These are phyloP conservation scores for Ganoderma sinense DNA, from an alignment of 1,284 basidiomycete species.

Conservation along the genomic window DNA sequence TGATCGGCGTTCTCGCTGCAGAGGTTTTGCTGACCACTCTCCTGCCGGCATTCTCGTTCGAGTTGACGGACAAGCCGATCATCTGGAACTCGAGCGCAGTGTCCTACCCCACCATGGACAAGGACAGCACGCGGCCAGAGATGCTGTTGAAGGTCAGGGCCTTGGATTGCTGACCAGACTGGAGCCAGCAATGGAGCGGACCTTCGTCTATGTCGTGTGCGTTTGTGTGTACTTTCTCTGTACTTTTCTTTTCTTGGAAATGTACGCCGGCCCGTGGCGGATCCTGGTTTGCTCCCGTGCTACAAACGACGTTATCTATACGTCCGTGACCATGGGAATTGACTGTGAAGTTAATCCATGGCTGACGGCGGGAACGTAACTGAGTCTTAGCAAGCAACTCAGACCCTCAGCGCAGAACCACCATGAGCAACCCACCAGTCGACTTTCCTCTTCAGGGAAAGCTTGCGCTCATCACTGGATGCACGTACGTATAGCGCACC, in stretches of 20 bases:
- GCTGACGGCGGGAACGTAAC: background rate
- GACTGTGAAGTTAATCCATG: background rate
- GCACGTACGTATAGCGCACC: slow-evolving; percentile 41
- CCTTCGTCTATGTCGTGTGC: background rate
- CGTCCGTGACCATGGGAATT: background rate
- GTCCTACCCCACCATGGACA: slow-evolving; percentile 6
- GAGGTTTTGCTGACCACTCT: background rate
- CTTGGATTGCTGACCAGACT: background rate
- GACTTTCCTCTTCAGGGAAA: slow-evolving; percentile 26
- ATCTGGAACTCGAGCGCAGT: slow-evolving; percentile 9
- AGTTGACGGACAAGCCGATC: slow-evolving; percentile 9
- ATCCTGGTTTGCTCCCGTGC: background rate
- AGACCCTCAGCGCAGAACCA: background rate
- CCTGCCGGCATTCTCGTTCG: slow-evolving; percentile 2
- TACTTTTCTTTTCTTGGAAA: background rate
- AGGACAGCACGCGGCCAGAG: slow-evolving; percentile 10
- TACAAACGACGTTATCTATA: background rate
- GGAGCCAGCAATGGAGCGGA: background rate
- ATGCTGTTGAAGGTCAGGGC: slow-evolving; percentile 9
- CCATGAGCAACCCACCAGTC: background rate
- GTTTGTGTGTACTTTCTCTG: background rate
- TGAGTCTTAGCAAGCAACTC: background rate
- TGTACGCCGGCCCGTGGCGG: background rate
- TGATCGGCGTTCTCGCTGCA: background rate
- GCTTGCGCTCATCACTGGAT: slow-evolving; percentile 37